Base-by-base conservation (phyloP, 1,139 yeast genomes). In the Waltiozyma solani region DNA sequence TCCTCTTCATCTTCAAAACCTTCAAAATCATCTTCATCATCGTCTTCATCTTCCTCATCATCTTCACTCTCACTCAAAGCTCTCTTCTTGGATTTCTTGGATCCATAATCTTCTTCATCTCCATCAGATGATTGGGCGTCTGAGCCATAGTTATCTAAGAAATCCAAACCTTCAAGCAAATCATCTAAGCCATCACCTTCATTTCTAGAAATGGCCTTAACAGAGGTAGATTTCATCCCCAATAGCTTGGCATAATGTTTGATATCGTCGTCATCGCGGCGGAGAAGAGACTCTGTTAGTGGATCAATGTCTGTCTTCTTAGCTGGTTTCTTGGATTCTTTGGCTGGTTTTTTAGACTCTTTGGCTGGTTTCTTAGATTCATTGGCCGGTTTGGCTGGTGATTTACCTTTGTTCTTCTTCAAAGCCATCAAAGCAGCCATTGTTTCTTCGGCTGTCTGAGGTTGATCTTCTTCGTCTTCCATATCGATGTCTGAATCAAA, bases 231-330 rank as follows among this genome's bases (percentile, higher is more conserved):
- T 51, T 80, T 83, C 48, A 82, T 57, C 1, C 95, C 95, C 18
- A 89, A 66, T 49, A 82, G 79, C 45, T 81, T 82, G 5, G 96
- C 91, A 55, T 86, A 89, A 54, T 79, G 86, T 21, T 72, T 77
- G 61, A 86, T 77, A 35, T 89, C 95, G 38, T 76, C 77, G 41
- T 85, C 93, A 51, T 85, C 95, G 45, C 71, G 68, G 37, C 65
- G 65, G 51, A 72, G 58, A 27, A 69, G 61, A 14, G 69, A 70
- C 20, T 63, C 59, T 19, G 73, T 73, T 12, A 62, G 63, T 2
- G 67, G 62, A 3, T 39, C 30, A n/a, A 22, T 10, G 30, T 37
- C 13, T 21, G 31, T 22, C 30, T 26, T 9, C 27, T 12, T 26
- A 29, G 3, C 29, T 29, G 13, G 20, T 17, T n/a, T 33, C 32